Percentiles rank a stretch among this genome's conserved stretches.
These are phyloP conservation scores for Daldinia vernicosa DNA, from an alignment of 495 filamentous ascomycete species.

Conservation along the genomic window DNA sequence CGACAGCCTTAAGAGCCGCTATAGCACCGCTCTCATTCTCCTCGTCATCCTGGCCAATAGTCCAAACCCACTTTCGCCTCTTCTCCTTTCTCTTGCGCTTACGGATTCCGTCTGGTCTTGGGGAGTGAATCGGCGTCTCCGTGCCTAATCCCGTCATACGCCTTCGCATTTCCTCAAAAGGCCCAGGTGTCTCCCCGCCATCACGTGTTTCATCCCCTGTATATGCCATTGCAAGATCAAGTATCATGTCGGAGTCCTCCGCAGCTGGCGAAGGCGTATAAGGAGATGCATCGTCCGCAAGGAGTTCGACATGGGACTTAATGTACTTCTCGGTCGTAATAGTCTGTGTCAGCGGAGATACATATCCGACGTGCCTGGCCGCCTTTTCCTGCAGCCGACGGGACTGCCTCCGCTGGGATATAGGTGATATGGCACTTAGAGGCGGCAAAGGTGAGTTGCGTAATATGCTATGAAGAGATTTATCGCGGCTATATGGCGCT, in stretches of 20 bases:
- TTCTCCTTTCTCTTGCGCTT: conserved; percentile 59
- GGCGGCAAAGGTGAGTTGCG: conserved; percentile 76
- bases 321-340: conserved; percentile 64
- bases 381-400: conserved; percentile 59
- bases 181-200: conserved; percentile 64
- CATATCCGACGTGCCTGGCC: conserved; percentile 60
- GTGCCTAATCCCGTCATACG: conserved; percentile 57
- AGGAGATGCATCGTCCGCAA: conserved; percentile 60
- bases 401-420: conserved; percentile 58
- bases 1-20: conserved; percentile 43
- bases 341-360: conserved; percentile 62
- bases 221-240: conserved; percentile 61
- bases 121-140: conserved; percentile 49
- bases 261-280: conserved; percentile 51
- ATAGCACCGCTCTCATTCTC: conserved; percentile 53
- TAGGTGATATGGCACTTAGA: conserved; percentile 53
- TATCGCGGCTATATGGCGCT: conserved; percentile 71
- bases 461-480: conserved; percentile 75
- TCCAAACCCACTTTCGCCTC: conserved; percentile 64
- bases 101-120: conserved; percentile 51
- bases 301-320: conserved; percentile 64
- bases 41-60: conserved; percentile 58
- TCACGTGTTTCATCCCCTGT: conserved; percentile 59
- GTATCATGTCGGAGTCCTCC: conserved; percentile 46
- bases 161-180: conserved; percentile 66